A percentile compares a stretch with the other conserved stretches of the same genome.
Evolutionary conservation across 2,329 filamentous ascomycete genomes (phyloP).

Genomic region (Coniochaeta ligniaria): DNA sequence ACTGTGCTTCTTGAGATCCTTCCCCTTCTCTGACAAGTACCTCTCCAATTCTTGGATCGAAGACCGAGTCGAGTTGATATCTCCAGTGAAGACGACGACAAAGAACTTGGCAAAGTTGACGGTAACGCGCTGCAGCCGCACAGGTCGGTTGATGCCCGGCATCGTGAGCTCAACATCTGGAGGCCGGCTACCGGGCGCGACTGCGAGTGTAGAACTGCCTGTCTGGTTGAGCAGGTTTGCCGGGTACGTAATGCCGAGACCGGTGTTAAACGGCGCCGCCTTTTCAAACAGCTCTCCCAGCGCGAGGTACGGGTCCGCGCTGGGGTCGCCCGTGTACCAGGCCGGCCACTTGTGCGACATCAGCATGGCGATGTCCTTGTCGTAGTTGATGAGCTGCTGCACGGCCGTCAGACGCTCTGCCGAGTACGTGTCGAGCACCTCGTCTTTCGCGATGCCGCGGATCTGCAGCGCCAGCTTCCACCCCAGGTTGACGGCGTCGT

Average conservation of each 20-base stretch:
- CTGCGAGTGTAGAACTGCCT: slow-evolving; percentile 6
- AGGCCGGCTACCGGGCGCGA: slow-evolving; percentile 32
- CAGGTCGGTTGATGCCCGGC: slow-evolving; percentile 34
- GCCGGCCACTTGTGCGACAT: slow-evolving; percentile 32
- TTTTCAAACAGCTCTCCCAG: slow-evolving; percentile 49
- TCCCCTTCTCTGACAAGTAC: slow-evolving; percentile 4
- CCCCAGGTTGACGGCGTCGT: slow-evolving; percentile 38
- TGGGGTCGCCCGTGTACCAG: slow-evolving; percentile 30
- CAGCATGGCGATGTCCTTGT: slow-evolving; percentile 16
- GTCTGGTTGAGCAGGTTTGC: slow-evolving; percentile 36
- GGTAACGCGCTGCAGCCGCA: slow-evolving; percentile 34
- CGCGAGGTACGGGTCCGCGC: slow-evolving; percentile 33
- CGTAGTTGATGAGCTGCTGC: slow-evolving; percentile 36
- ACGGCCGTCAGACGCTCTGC: slow-evolving; percentile 41
- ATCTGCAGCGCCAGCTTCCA: slow-evolving; percentile 29
- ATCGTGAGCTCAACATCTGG: slow-evolving; percentile 37
- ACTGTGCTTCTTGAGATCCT: slow-evolving; percentile 14
- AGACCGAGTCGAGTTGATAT: slow-evolving; percentile 16
- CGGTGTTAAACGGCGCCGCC: slow-evolving; percentile 55
- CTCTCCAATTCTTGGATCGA: slow-evolving; percentile 9
- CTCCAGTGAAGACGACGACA: slow-evolving; percentile 32
- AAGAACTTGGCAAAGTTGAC: slow-evolving; percentile 34
- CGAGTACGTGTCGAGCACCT: slow-evolving; percentile 42
- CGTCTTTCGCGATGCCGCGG: slow-evolving; percentile 27
- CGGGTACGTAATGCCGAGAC: slow-evolving; percentile 50